phyloP scores from a whole-genome alignment of 495 filamentous ascomycete species.

The Saxophila tyrrhenica region DNA sequence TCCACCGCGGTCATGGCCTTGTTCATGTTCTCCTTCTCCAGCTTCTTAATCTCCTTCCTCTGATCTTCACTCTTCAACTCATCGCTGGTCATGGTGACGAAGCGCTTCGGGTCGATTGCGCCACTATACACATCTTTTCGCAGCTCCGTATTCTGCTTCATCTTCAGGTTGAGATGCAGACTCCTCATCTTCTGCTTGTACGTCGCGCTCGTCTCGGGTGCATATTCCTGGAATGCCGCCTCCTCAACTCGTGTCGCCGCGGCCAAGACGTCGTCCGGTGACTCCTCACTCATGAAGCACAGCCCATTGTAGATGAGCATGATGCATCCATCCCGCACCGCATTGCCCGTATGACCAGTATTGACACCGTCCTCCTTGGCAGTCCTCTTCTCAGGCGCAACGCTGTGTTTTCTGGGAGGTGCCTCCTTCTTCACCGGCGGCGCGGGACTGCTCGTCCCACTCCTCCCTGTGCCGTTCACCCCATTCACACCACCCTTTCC shows the following conservation, averaged over 20 bases:
- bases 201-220: slow-evolving; percentile 52
- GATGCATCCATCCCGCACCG: slow-evolving; percentile 65
- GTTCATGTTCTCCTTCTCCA: slow-evolving; percentile 87
- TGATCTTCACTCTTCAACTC: slow-evolving; percentile 70
- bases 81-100: slow-evolving; percentile 64
- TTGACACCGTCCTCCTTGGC: slow-evolving; percentile 72
- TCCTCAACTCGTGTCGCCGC: slow-evolving; percentile 62
- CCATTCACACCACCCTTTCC: slow-evolving; percentile 6
- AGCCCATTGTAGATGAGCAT: slow-evolving; percentile 86
- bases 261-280: slow-evolving; percentile 45
- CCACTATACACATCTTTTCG: slow-evolving; percentile 62
- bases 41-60: slow-evolving; percentile 50
- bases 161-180: slow-evolving; percentile 87
- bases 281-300: slow-evolving; percentile 45
- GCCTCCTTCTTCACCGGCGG: slow-evolving; percentile 18
- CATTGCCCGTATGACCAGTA: slow-evolving; percentile 54
- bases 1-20: slow-evolving; percentile 84
- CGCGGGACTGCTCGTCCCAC: slow-evolving; percentile 31
- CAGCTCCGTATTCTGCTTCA: slow-evolving; percentile 68
- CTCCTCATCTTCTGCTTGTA: slow-evolving; percentile 84
- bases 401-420: slow-evolving; percentile 42
- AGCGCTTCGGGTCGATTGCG: slow-evolving; percentile 54
- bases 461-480: slow-evolving; percentile 23
- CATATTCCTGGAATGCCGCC: slow-evolving; percentile 54
- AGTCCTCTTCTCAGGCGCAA: slow-evolving; percentile 65